Conservation (phyloP, 306 rosid genomes). For the Begonia fuchsioides region DNA sequence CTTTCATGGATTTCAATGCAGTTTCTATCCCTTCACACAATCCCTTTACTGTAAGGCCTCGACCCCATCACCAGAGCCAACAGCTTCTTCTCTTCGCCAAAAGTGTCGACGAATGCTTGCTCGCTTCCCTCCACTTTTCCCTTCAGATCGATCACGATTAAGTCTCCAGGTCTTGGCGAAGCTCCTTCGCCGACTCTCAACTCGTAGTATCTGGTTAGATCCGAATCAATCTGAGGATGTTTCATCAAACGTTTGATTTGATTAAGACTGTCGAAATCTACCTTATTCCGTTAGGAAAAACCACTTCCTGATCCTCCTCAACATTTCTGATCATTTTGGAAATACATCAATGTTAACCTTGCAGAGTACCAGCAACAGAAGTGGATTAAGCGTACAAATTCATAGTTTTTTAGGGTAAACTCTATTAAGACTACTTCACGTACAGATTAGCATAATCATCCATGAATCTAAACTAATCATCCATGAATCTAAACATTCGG, state of each 20-base stretch:
- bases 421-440: too few relatives aligned
- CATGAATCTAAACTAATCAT: too few relatives aligned
- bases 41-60: conserved; percentile 79
- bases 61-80: conserved; percentile 83
- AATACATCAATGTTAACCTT: too few relatives aligned
- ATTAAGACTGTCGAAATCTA: conserved; percentile 4
- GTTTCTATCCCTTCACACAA: conserved; percentile 86
- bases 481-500: too few relatives aligned
- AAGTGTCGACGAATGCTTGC: conserved; percentile 74
- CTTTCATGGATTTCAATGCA: conserved; percentile 57
- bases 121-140: conserved; percentile 42
- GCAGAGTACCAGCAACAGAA: too few relatives aligned
- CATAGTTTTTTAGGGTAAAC: too few relatives aligned
- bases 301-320: conserved; percentile 64
- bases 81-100: conserved; percentile 48
- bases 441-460: too few relatives aligned
- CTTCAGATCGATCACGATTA: conserved; percentile 65
- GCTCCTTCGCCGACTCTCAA: conserved; percentile 64
- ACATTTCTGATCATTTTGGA: conserved; percentile 20
- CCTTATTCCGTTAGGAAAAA: conserved; percentile 84
- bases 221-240: too few relatives aligned
- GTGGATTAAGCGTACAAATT: too few relatives aligned
- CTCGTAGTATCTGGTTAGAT: conserved; percentile 45
- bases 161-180: conserved; percentile 54
- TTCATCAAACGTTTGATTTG: too few relatives aligned